Conservation (phyloP, 345 rosid genomes). For the Brassica juncea region DNA sequence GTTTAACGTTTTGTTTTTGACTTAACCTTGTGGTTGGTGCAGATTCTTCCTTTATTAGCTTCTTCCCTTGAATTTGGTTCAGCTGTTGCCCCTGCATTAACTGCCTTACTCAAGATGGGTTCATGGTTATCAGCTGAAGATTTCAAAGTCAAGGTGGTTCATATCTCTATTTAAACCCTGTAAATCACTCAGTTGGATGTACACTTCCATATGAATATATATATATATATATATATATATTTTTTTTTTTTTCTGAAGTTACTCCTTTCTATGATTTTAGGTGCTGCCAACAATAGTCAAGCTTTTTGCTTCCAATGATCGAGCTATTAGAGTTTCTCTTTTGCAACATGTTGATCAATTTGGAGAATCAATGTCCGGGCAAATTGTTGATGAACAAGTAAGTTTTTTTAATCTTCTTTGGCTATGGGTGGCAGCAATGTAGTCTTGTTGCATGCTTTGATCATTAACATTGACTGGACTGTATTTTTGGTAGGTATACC, state of each 20-base stretch:
- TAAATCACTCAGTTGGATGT: neutral
- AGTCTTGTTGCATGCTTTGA: conserved; percentile 9
- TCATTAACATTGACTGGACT: conserved; percentile 11
- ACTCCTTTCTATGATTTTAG: conserved; percentile 46
- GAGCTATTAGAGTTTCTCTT: conserved; percentile 90
- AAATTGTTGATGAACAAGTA: conserved; percentile 97
- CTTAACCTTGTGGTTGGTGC: conserved; percentile 45
- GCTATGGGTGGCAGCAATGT: conserved; percentile 1
- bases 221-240: no score
- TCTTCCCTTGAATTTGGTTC: conserved; percentile 99
- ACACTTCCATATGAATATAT: neutral
- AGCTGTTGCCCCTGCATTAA: conserved; percentile 93
- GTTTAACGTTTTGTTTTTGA: conserved; percentile 28
- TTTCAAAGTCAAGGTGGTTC: conserved; percentile 74
- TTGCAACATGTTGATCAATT: conserved; percentile 95
- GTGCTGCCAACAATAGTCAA: conserved; percentile 84
- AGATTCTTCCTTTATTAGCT: conserved; percentile 97
- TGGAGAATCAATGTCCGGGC: conserved; percentile 86
- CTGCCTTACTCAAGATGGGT: conserved; percentile 90
- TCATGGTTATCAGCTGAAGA: conserved; percentile 92
- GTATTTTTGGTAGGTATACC: conserved; percentile 64
- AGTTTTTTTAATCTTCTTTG: conserved; percentile 20
- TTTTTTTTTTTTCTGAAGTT: conserved; percentile 28
- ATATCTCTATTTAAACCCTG: conserved; percentile 8
- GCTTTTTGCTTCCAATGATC: conserved; percentile 90